Evolutionary conservation across 768 basidiomycete genomes (phyloP), one percentile per base, ranked within the genome.

Genomic region (Collybiopsis luxurians): DNA sequence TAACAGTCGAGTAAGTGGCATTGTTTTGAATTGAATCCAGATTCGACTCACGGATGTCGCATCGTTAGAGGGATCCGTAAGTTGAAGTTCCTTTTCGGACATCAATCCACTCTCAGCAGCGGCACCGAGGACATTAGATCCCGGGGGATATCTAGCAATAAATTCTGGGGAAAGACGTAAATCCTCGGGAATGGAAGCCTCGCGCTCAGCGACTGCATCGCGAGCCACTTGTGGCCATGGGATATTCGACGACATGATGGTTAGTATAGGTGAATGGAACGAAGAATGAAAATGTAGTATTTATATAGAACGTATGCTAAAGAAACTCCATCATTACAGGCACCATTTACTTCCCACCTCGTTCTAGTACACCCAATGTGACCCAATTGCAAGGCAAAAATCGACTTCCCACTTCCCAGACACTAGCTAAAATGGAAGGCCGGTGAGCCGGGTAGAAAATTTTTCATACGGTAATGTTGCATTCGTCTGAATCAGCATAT

Each of bases 61-160:
- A 39, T 77, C 75, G 11, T 56, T 55, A 15, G 56, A 52, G 2
- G 72, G 63, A 12, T 65, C 63, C 3, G 74, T 74, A 3, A 75
- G 67, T 5, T 63, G 63, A 28, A 75, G 58, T 55, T 75, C 72
- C 40, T 67, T 56, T 15, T 59, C 24, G 1, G 66, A 64, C 53
- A 75, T 61, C 2, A 75, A 59, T 10, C 71, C 74, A 13, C 65
- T 71, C 11, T 63, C 62, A 28, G 61, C 61, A 0, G 74, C 72
- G 5, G 75, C 68, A 11, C 52, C 53, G 3, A 68, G 69, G 17
- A 75, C 73, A 38, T 74, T 65, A 3, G 60, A 53, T 4, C 64
- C 61, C n/a, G 59, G 55, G 15, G 59, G 60, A 34, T 65, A 65
- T 30, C 50, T 53, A 9, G 56, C 58, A 6, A 61, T 23, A 39